Conservation (phyloP, 768 basidiomycete species). For the Myochromella boudieri region DNA sequence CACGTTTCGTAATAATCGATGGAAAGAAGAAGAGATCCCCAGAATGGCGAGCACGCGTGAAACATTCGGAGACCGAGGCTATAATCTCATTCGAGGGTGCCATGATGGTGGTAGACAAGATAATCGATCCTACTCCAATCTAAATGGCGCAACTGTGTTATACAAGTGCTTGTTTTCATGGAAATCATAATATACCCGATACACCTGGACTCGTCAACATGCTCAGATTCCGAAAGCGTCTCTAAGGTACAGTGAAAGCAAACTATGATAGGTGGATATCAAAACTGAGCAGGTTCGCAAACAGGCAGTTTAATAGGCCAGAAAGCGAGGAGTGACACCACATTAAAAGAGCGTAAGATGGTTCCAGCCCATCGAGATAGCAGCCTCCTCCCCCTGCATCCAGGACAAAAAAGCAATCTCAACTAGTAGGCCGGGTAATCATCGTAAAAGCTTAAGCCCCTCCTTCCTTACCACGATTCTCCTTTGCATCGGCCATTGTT, state of each 20-base stretch:
- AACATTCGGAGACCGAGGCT: constrained; percentile 48
- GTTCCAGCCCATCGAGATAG: constrained; percentile 26
- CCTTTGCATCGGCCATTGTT: constrained; percentile 63
- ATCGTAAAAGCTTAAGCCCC: constrained; percentile 42
- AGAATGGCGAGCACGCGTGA: constrained; percentile 55
- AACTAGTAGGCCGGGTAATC: not conserved
- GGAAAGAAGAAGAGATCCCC: constrained; percentile 79
- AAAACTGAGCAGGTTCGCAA: constrained; percentile 1
- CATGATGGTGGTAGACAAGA: constrained; percentile 22
- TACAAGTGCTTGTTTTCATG: too few species aligned
- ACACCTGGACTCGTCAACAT: too few species aligned
- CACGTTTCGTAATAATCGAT: constrained; percentile 62
- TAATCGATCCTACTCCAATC: not conserved
- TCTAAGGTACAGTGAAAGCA: constrained; percentile 10
- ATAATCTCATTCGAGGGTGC: constrained; percentile 54
- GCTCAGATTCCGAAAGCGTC: constrained; percentile 5
- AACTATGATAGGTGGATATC: constrained; percentile 11
- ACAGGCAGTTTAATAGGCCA: not conserved
- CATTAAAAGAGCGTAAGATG: constrained; percentile 20
- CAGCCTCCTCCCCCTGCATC: not conserved
- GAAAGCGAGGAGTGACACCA: constrained; percentile 5
- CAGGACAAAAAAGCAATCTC: constrained; percentile 1
- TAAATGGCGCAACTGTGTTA: too few species aligned
- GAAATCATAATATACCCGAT: too few species aligned
- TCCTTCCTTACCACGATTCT: constrained; percentile 57